These are phyloP conservation scores for Eutypella sp. DNA, from an alignment of 2,329 filamentous ascomycete species.

Conservation along the genomic window DNA sequence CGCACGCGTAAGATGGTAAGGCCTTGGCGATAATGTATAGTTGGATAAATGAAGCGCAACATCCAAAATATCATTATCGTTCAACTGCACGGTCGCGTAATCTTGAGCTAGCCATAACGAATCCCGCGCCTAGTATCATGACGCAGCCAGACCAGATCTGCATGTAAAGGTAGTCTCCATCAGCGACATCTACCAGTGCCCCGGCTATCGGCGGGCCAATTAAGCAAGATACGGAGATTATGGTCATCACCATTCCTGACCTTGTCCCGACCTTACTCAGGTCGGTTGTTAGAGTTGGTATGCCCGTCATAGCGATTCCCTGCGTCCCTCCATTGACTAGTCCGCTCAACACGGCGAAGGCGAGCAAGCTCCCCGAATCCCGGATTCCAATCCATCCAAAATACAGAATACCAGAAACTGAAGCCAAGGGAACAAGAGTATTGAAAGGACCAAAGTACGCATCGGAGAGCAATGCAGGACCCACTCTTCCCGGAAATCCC, in stretches of 20 bases:
- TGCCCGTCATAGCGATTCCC: slow-evolving; percentile 13
- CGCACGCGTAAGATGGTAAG: too few relatives aligned
- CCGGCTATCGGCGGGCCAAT: slow-evolving; percentile 49
- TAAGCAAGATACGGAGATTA: slow-evolving; percentile 43
- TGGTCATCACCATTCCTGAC: slow-evolving; percentile 47
- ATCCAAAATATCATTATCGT: too few relatives aligned
- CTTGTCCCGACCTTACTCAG: slow-evolving; percentile 45
- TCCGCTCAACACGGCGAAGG: slow-evolving; percentile 13
- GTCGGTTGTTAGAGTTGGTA: slow-evolving; percentile 33
- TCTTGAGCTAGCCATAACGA: slow-evolving; percentile 7
- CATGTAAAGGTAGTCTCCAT: slow-evolving; percentile 40
- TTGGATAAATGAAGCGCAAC: too few relatives aligned
- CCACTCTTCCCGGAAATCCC: slow-evolving; percentile 40
- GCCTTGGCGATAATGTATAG: too few relatives aligned
- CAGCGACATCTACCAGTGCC: slow-evolving; percentile 37
- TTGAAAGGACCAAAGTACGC: slow-evolving; percentile 39
- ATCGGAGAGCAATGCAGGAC: slow-evolving; percentile 43
- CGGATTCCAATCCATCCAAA: slow-evolving; percentile 44
- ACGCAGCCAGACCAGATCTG: slow-evolving; percentile 26
- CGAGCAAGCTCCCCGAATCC: slow-evolving; percentile 8
- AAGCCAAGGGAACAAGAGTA: slow-evolving; percentile 34
- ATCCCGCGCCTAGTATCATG: slow-evolving; percentile 11
- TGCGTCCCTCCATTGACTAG: slow-evolving; percentile 17
- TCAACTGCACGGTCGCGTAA: neutral
- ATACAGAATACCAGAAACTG: slow-evolving; percentile 25